A percentile compares a stretch with the other conserved stretches of the same genome.
Evolutionary conservation across 2,329 filamentous ascomycete species (phyloP).

Genomic region (Fusarium nurragi): DNA sequence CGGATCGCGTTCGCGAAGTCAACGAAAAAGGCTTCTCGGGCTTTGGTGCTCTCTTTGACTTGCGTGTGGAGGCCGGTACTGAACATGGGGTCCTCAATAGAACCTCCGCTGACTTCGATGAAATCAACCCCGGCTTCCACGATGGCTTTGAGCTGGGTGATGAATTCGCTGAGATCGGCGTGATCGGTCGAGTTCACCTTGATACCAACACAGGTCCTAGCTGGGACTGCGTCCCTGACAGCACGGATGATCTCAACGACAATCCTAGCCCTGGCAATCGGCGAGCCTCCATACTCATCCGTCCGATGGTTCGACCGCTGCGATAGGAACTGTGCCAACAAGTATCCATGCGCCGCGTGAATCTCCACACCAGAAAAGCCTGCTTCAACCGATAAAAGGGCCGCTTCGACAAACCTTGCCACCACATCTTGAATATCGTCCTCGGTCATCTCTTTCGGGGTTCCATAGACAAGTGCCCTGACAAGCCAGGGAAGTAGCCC

Average conservation of each 20-base stretch:
- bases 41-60: not conserved
- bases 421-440: not conserved
- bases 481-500: not conserved
- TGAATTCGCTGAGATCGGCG: not conserved
- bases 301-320: not conserved
- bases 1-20: not conserved
- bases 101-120: constrained; percentile 3
- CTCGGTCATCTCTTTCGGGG: not conserved
- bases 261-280: not conserved
- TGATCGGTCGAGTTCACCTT: constrained; percentile 8
- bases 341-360: constrained; percentile 4
- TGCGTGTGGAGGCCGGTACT: not conserved
- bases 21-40: constrained; percentile 2
- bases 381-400: not conserved
- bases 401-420: not conserved
- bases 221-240: not conserved
- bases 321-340: not conserved
- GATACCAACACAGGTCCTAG: not conserved
- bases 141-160: not conserved
- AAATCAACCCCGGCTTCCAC: not conserved
- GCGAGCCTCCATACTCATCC: not conserved
- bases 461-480: not conserved
- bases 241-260: not conserved
- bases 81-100: constrained; percentile 1
- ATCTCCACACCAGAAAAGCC: not conserved